phyloP scores from a whole-genome alignment of 495 filamentous ascomycete species.

The Hyaloscypha finlandica region DNA sequence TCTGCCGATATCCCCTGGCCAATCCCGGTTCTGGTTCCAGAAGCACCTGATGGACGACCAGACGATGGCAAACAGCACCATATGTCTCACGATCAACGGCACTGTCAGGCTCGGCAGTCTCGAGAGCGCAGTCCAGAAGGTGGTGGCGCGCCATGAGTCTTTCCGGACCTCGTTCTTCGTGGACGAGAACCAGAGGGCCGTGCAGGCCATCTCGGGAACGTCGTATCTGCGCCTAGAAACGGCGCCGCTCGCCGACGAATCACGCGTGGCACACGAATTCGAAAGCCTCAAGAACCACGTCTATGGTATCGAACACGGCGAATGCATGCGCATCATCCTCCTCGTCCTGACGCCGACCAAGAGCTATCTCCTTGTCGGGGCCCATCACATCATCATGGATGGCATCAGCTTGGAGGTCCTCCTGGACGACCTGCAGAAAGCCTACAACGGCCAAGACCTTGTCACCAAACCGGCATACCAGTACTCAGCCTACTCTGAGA shows the following conservation, averaged over 20 bases:
- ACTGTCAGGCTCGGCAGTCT: neutral
- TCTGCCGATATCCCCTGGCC: constrained; percentile 39
- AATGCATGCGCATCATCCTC: constrained; percentile 27
- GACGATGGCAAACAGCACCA: constrained; percentile 1
- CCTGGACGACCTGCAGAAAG: constrained; percentile 40
- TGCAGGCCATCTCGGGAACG: constrained; percentile 19
- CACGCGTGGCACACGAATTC: constrained; percentile 27
- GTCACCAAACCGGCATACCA: neutral
- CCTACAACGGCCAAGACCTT: constrained; percentile 37
- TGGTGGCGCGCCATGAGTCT: constrained; percentile 18
- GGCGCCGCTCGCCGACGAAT: constrained; percentile 13
- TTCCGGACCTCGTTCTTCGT: constrained; percentile 32
- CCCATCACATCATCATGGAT: constrained; percentile 52
- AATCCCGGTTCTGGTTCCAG: constrained; percentile 53
- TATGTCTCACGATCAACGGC: constrained; percentile 5
- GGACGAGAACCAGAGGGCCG: constrained; percentile 15
- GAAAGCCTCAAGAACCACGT: constrained; percentile 19
- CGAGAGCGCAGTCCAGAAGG: constrained; percentile 12
- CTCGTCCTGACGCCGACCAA: constrained; percentile 11
- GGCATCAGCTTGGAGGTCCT: constrained; percentile 44
- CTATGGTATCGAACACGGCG: constrained; percentile 30
- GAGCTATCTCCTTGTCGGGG: constrained; percentile 30
- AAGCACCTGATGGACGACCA: constrained; percentile 29
- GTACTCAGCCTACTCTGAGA: constrained; percentile 29
- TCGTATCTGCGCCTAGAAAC: constrained; percentile 25